Evolutionary conservation across 305 asterid species (phyloP), one percentile per base, ranked within the genome.

Genomic region (Ilex paraguariensis): DNA sequence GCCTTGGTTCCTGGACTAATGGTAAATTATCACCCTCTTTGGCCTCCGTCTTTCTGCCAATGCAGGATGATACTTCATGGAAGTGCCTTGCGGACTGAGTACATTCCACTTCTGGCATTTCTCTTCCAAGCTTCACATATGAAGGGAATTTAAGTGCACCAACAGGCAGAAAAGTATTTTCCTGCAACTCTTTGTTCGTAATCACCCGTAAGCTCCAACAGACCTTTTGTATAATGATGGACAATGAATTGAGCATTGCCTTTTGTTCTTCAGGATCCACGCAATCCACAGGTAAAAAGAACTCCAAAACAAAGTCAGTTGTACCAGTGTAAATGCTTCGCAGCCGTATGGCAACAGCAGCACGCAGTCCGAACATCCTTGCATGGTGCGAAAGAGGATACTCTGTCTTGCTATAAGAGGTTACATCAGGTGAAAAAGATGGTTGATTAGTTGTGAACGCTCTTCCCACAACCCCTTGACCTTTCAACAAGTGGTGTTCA

Each of bases 381-480:
- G 96, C 97, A 10, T 91, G 83, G 79, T 92, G 98, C 49, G 98
- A 85, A 59, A 92, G 93, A 15, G 98, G 97, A 70, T 92, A 92
- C 30, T 89, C 95, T 0, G 84, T 65, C 83, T 85, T 84, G 73
- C 86, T 79, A 65, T 64, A 81, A 28, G 87, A 80, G 13, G 93
- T 80, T 39, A 93, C 73, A 58, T 93, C 95, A 30, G 83, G 70
- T 0, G 84, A 84, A 83, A 87, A 93, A 62, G 96, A 87, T 6
- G 97, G 99, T 61, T 87, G 84, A 61, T 87, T 90, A 7, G 95
- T 87, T 31, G 52, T 69, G 61, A 90, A 87, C 8, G 99, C 97
- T 63, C 71, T 75, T 52, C 99, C 99, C 3, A 83, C 95, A 15
- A 85, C 77, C 28, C 97, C 98, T 72, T 85, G 81, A 50, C 86